Base-by-base conservation (phyloP, 2,329 filamentous ascomycete species). In the Penicillium occitanis region DNA sequence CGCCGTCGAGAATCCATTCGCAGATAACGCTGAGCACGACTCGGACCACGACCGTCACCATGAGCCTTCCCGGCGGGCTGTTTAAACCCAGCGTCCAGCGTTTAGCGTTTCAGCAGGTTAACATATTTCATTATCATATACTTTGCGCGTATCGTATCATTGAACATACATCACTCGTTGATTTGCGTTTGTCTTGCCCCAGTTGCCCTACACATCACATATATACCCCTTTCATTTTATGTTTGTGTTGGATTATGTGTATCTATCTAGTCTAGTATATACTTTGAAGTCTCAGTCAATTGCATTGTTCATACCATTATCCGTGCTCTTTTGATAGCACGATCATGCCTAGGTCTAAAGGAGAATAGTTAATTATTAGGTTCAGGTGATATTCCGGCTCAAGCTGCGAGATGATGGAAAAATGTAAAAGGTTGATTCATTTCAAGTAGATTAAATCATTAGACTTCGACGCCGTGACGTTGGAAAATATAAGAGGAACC, bases 1-100 rank as follows among this genome's bases (percentile, higher is more conserved):
- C 66, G 75, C 78, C 62, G 77, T 79, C 22, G 77, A 78, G 66
- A 79, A 80, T 65, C 78, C 78, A 7, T 80, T 80, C 58, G 78
- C 77, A 5, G 78, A 80, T 19, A 63, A 30, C 33, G 30, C 60
- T 19, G 35, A 35, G 11, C 63, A 51, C 19, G 57, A 22, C 13
- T 13, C n/a, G 2, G 22, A 19, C 19, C 22, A 60, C 14, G 37
- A 60, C 14, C 40, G 10, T 30, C 57, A 42, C 2, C 55, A 28
- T 30, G 28, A 60, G 17, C 22, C 28, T 33, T 30, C 57, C 14
- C 57, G 40, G 22, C 37, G 57, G 6, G 57, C 13, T 6, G 7
- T 60, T 33, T 60, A n/a, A 44, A 28, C 10, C 13, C 42, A n/a
- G 37, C n/a, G 1, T 55, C 11, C n/a, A 57, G 28, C 30, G 35